Evolutionary conservation across 2,329 filamentous ascomycete species (phyloP).

Genomic region (Paecilomyces sp.): DNA sequence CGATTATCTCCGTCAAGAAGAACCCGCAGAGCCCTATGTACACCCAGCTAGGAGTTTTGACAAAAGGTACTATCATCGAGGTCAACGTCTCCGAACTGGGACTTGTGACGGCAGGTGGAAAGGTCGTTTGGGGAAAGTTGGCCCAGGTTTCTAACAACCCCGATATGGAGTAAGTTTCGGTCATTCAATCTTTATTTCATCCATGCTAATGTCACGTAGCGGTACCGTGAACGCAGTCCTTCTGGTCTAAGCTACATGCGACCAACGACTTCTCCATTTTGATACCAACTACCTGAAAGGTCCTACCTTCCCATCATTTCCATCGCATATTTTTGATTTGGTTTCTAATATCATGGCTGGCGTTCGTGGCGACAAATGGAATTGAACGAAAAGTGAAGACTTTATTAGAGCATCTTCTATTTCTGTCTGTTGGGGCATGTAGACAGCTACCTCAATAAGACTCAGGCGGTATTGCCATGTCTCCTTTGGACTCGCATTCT

Average conservation of each 20-base stretch:
- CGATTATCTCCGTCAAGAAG: slow-evolving; percentile 72
- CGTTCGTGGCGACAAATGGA: neutral
- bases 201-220: neutral
- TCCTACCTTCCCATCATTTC: neutral
- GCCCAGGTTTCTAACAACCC: slow-evolving; percentile 56
- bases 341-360: neutral
- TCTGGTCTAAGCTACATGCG: neutral
- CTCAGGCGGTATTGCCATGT: neutral
- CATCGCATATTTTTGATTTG: neutral
- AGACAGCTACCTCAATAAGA: neutral
- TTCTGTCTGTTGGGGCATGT: neutral
- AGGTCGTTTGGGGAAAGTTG: slow-evolving; percentile 87
- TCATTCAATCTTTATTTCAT: neutral
- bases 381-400: neutral
- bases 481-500: neutral
- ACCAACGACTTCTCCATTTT: neutral
- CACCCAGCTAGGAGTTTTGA: slow-evolving; percentile 84
- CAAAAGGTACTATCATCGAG: slow-evolving; percentile 77
- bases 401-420: neutral
- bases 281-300: neutral
- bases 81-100: slow-evolving; percentile 92
- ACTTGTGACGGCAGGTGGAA: slow-evolving; percentile 81
- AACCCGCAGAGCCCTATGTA: slow-evolving; percentile 86
- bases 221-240: neutral
- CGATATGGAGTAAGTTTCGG: slow-evolving; percentile 44